Base-by-base conservation (phyloP, 805 yeast species). In the Lipomyces spencermartinsiae region DNA sequence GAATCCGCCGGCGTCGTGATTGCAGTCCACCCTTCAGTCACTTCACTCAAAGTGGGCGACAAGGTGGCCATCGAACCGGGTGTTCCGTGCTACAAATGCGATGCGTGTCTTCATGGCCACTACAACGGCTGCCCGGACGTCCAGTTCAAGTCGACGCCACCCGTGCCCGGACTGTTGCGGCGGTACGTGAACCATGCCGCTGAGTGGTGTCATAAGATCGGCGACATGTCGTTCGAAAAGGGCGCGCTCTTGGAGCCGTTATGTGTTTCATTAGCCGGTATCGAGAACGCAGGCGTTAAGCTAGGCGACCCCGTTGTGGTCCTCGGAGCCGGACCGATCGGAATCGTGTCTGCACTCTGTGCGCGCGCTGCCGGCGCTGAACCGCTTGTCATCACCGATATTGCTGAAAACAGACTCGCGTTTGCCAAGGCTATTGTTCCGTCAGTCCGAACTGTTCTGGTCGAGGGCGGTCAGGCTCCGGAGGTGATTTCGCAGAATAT, bases 251-350 rank as follows among this genome's bases (percentile, higher is more conserved):
- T 84, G 25, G 88, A 86, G 76, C 88, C 87, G 1, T 77, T 86
- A 43, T 79, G 84, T 19, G 89, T 86, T 59, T 87, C 84, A 1
- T 79, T 83, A 63, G 86, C 84, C 63, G 89, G 86, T 34, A 79
- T 86, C 58, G 81, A 81, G 71, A 78, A 83, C 71, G 81, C 86
- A 2, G 82, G 83, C 19, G 76, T 86, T 57, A 78, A 77, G 63
- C 73, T 84, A n/a, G 88, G 87, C 61, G 82, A 82, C 70, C 84
- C 85, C 31, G 80, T 79, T 12, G 74, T 83, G 58, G 78, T 86
- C 62, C 80, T 83, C 55, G 89, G 89, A 62, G 87, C 87, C 19
- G 88, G 89, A 29, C 88, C 89, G n/a, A 86, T 86, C 71, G 89
- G 89, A 16, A 76, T 85, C 39, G 80, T 83, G 54, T 76, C 85